Base-by-base conservation (phyloP, 305 asterid genomes). In the Solanum aculeatissimum region DNA sequence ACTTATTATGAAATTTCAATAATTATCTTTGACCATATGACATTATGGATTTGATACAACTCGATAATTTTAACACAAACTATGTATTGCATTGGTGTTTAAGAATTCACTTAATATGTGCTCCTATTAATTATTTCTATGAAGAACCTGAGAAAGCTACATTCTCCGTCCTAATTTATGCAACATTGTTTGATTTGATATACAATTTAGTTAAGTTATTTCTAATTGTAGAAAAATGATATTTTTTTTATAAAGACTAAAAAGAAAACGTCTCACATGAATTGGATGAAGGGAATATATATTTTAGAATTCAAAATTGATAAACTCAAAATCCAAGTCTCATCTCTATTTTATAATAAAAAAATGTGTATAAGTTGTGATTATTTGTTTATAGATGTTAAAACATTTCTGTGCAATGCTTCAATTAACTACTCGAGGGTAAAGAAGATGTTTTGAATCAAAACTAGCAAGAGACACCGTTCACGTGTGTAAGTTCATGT, bases 401-500 rank as follows among this genome's bases (percentile, higher is more conserved):
- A 15, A 1, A 4, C 4, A 35, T 35, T 40, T 23, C 3, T 74
- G 10, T 45, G 16, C 12, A 21, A 43, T 72, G 21, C 54, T 43
- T 72, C 13, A 47, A 74, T 74, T 14, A 72, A 72, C 13, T 70
- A 70, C 4, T 62, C 19, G 57, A 14, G 62, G 54, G 43, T 9
- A 68, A 68, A 35, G 51, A 69, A 69, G 74, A 29, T 1, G 42
- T 51, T 77, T 77, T 77, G 29, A 51, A 51, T 77, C 51, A 53
- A 77, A 51, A 38, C 45, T 53, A 32, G 32, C 12, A 53, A 77
- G n/a, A 11, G 79, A 71, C 9, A 71, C 19, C 16, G 9, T 53
- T 78, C 83, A 78, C 83, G 83, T 78, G 66, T 78, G 82, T 53
- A 51, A 75, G 82, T 29, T 77, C 29, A 51, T 77, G 66, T 81